A percentile compares a stretch with the other conserved stretches of the same genome.
These are phyloP conservation scores for Friedmanniomyces endolithicus DNA, from an alignment of 495 filamentous ascomycete genomes.

Conservation along the genomic window DNA sequence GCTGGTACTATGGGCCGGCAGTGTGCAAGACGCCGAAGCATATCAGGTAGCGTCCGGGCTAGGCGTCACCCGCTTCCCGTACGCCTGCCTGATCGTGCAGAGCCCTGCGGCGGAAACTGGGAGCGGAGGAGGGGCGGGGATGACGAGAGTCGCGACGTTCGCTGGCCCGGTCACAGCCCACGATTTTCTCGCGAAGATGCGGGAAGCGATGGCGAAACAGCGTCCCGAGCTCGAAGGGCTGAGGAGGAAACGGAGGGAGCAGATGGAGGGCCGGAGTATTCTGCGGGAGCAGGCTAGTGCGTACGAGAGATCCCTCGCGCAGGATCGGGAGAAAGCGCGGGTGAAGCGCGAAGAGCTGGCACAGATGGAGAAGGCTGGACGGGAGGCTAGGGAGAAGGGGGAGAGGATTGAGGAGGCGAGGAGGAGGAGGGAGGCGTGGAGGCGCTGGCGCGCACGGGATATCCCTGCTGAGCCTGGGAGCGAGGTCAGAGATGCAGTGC, in stretches of 20 bases:
- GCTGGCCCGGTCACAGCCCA: slow-evolving; percentile 52
- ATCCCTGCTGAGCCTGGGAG: slow-evolving; percentile 56
- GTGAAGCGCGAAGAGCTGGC: slow-evolving; percentile 63
- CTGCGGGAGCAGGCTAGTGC: slow-evolving; percentile 78
- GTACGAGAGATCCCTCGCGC: slow-evolving; percentile 80
- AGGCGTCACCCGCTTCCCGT: slow-evolving; percentile 80
- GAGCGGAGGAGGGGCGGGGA: too few relatives aligned
- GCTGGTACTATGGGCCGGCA: slow-evolving; percentile 82
- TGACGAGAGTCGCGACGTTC: slow-evolving; percentile 72
- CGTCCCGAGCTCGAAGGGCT: slow-evolving; percentile 54
- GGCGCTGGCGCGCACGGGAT: slow-evolving; percentile 58
- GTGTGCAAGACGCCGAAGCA: slow-evolving; percentile 79
- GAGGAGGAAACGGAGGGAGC: slow-evolving; percentile 56
- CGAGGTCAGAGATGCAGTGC: slow-evolving; percentile 54
- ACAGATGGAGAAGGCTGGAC: slow-evolving; percentile 47
- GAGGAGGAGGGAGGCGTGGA: slow-evolving; percentile 57
- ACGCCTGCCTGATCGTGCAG: slow-evolving; percentile 68
- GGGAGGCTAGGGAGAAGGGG: slow-evolving; percentile 49
- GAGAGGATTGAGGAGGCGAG: slow-evolving; percentile 48
- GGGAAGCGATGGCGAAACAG: slow-evolving; percentile 55
- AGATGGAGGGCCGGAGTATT: slow-evolving; percentile 62
- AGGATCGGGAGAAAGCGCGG: slow-evolving; percentile 70
- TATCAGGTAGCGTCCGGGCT: slow-evolving; percentile 80
- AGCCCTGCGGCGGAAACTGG: slow-evolving; percentile 70
- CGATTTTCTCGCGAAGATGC: slow-evolving; percentile 59